Evolutionary conservation across 139 green algal species (phyloP), one percentile per base, ranked within the genome.

Genomic region (Spirogloea muscicola): DNA sequence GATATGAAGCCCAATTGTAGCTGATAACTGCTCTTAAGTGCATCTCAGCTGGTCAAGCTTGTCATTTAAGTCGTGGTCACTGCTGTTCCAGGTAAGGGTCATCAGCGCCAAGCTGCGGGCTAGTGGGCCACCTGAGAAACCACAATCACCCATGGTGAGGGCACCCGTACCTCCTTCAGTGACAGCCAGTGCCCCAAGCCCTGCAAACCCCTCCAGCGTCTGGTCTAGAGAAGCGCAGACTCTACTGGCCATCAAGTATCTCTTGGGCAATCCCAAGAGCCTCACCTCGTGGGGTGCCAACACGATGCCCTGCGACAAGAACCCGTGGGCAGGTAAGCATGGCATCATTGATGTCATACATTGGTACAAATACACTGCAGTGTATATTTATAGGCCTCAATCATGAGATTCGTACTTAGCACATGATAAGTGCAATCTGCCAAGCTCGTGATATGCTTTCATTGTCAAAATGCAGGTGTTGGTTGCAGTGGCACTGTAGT

Each of bases 401-500:
- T n/a, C n/a, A n/a, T n/a, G n/a, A n/a, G n/a, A n/a, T n/a, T n/a
- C n/a, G n/a, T n/a, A n/a, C n/a, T n/a, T n/a, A n/a, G n/a, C n/a
- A n/a, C n/a, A n/a, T n/a, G n/a, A n/a, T n/a, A n/a, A n/a, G n/a
- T n/a, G n/a, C n/a, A n/a, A n/a, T n/a, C n/a, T n/a, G n/a, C n/a
- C n/a, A n/a, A n/a, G n/a, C n/a, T n/a, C n/a, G n/a, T n/a, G n/a
- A n/a, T n/a, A n/a, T n/a, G n/a, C n/a, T n/a, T n/a, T n/a, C n/a
- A n/a, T n/a, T n/a, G n/a, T n/a, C n/a, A n/a, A n/a, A n/a, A 42
- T 37, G 33, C 9, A 67, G 64, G 64, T 72, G 51, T 74, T 13
- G 49, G 64, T 36, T 74, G 64, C 49, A 7, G 5, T 6, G 61
- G 42, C 39, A 39, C 48, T 34, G 64, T n/a, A 36, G 49, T 74